Base-by-base conservation (phyloP, 768 basidiomycete genomes). In the Auriscalpium orientale region DNA sequence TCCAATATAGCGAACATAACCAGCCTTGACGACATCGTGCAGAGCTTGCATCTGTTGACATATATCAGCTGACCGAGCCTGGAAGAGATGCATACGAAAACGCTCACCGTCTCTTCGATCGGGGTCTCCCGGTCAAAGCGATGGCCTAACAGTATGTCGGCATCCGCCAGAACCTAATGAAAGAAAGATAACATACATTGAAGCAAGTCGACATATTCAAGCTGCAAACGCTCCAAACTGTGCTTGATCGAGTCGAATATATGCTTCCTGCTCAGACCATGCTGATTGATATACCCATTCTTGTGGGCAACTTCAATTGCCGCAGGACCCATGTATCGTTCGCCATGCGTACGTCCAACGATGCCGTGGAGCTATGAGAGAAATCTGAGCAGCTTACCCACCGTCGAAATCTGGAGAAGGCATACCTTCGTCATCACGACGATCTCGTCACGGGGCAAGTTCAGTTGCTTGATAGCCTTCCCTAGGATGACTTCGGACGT, bases 341-440 rank as follows among this genome's bases (percentile, higher is more conserved):
- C 44, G 3, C 18, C 20, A 11, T n/a, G 44, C 12, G 53, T 15
- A 58, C 51, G 11, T 64, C 56, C 1, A 64, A 54, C 35, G 35
- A 54, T 45, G 35, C 63, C 64, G 52, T 53, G 49, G 54, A 49
- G 52, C 57, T 61, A 1, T 36, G 22, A 60, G 22, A 55, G 15
- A 43, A 43, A 43, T 2, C 40, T 43, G 40, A 33, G 53, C 34
- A 64, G 63, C 54, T 65, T 55, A 38, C 59, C 62, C 15, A 58
- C 64, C 33, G 67, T 63, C 49, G 46, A 15, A 15, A 40, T 28
- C 1, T 5, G 20, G n/a, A 16, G 15, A 38, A 33, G 13, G 46
- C 35, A 28, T 33, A 74, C 70, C 63, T 79, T 81, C 48, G 78
- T 78, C 60, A 79, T 65, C 52, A 81, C 68, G 16, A 80, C 77